Evolutionary conservation across 257 asterid genomes (phyloP), one percentile per base, ranked within the genome.

Genomic region (Petrea volubilis): DNA sequence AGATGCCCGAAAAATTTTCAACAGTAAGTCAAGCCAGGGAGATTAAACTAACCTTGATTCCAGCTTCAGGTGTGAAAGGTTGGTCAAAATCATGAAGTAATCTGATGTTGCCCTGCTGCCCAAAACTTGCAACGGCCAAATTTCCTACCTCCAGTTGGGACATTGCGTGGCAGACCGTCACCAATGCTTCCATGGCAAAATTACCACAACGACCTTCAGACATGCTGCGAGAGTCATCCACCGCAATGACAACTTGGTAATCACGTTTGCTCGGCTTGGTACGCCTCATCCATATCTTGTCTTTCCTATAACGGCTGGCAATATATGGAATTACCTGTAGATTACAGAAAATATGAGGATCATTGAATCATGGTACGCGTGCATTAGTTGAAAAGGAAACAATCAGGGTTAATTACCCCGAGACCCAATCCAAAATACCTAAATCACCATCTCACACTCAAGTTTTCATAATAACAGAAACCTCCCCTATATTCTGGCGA

Each of bases 201-300:
- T 75, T 78, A 15, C 97, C 97, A 74, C 98, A 92, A 31, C 27
- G 73, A 15, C 90, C 89, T 75, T 92, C 98, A 5, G 89, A 84
- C 99, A 95, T 95, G 75, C 99, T 95, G 68, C 86, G 79, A 29
- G 99, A 95, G 80, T 95, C 99, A 47, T 95, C 99, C 69, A 95
- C 97, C 3, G 99, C 99, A 74, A 95, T 84, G 23, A 95, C 92
- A 7, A 92, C 96, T 75, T 92, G 99, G 73, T 95, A 95, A 75
- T 92, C 96, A 44, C 99, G 97, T 68, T 95, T 95, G 85, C 80
- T 92, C 5, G 98, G 97, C 43, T 83, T 73, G 28, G 98, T 95
- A 71, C 99, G 86, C 77, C 99, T 84, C 56, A 91, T 81, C 99
- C 99, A 95, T 72, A 95, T 95, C 74, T 88, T 88, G 78, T 92